A percentile compares a stretch with the other conserved stretches of the same genome.
These are phyloP conservation scores for Komagataella kurtzmanii DNA, from an alignment of 805 yeast species.

Conservation along the genomic window DNA sequence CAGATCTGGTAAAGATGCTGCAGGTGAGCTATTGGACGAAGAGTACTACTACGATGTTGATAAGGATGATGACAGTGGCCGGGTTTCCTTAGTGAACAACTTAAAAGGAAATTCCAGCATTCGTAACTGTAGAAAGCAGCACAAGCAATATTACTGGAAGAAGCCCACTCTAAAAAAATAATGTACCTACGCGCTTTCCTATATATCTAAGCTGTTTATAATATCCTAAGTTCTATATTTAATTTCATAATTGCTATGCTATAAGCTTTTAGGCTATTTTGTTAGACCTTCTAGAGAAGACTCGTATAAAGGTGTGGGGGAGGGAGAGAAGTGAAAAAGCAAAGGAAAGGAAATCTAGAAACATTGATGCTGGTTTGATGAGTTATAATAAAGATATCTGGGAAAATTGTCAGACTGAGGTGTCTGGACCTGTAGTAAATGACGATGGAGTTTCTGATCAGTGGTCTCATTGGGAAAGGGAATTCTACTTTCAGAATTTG, in stretches of 20 bases:
- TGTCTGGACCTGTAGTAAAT: not conserved
- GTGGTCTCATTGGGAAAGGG: not conserved
- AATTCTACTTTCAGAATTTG: not conserved
- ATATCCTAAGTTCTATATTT: not conserved
- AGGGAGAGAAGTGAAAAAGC: not conserved
- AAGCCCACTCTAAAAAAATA: slow-evolving; percentile 31
- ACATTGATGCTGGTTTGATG: not conserved
- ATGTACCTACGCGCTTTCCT: not conserved
- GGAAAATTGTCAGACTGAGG: not conserved
- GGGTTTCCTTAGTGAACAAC: slow-evolving; percentile 58
- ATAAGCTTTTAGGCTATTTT: not conserved
- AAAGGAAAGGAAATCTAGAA: not conserved
- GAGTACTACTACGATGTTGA: slow-evolving; percentile 88
- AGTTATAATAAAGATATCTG: not conserved
- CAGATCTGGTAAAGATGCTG: slow-evolving; percentile 90
- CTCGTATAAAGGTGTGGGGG: not conserved
- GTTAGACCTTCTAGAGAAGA: not conserved
- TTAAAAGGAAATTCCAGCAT: slow-evolving; percentile 70
- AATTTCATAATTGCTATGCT: not conserved
- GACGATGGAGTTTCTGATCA: not conserved
- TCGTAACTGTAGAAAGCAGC: slow-evolving; percentile 85
- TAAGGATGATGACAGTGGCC: slow-evolving; percentile 56
- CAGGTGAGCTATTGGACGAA: slow-evolving; percentile 87
- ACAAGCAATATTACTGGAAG: slow-evolving; percentile 78
- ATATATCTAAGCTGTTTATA: not conserved